Base-by-base conservation (phyloP, 2,329 filamentous ascomycete genomes). In the Cryoendolithus antarcticus region DNA sequence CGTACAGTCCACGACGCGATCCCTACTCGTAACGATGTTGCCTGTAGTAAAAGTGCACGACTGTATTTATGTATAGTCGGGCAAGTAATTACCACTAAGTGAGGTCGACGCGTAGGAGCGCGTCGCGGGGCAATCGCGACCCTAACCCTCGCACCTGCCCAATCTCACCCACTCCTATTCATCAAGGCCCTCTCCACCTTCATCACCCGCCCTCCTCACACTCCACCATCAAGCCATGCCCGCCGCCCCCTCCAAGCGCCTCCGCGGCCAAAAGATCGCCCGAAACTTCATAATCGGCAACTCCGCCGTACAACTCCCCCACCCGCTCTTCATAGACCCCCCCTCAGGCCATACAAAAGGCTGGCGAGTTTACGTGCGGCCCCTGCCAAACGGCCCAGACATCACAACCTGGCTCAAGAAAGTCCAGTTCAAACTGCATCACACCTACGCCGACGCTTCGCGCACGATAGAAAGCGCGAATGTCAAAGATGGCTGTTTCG, bases 391-490 rank as follows among this genome's bases (percentile, higher is more conserved):
- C 59, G 83, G 85, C 44, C 67, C 67, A 1, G 85, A 94, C 57
- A 82, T 96, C 49, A 86, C 84, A 19, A 91, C 93, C 62, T 98
- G 91, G 86, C 72, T 96, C 49, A 85, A 89, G 42, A 89, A 93
- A 54, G 89, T 98, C 1, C 88, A 95, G 60, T 98, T 98, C 67
- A 96, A 96, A 62, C 76, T 98, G 10, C 89, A 95, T 69, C 88
- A 96, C 62, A 95, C 89, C 6, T 96, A 95, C 59, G 80, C 86
- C 19, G 93, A 95, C 61, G 83, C 83, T 41, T 74, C 91, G 15
- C 82, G 91, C 51, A 93, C 82, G 58, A 70, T 91, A 54, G 88
- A 94, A 54, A 75, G 76, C 44, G 53, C 56, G 0, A 27, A 27
- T 27, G 24, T 27, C 4, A 27, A 27, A 8, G 24, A 27, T 27